These are phyloP conservation scores for Yamadazyma epiphylla DNA, from an alignment of 1,139 yeast genomes.

Conservation along the genomic window DNA sequence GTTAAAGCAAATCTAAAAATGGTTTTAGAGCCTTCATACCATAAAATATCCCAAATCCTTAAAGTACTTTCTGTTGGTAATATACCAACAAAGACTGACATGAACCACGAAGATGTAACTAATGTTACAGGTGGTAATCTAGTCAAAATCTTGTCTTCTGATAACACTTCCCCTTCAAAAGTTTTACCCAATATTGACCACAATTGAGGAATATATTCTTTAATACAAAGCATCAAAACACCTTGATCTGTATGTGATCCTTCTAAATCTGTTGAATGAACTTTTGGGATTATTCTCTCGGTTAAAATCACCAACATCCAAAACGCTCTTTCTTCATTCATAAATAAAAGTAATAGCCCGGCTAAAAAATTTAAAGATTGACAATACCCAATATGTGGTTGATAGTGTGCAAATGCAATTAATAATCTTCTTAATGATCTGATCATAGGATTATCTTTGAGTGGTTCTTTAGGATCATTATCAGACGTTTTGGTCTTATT, in stretches of 20 bases:
- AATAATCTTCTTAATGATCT: slow-evolving; percentile 75
- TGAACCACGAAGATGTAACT: slow-evolving; percentile 96
- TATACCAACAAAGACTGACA: slow-evolving; percentile 88
- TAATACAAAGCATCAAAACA: slow-evolving; percentile 79
- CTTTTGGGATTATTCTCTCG: slow-evolving; percentile 82
- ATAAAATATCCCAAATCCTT: slow-evolving; percentile 91
- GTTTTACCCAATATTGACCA: slow-evolving; percentile 57
- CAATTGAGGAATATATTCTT: slow-evolving; percentile 77
- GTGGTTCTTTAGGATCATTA: slow-evolving; percentile 1
- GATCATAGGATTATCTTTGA: slow-evolving; percentile 58
- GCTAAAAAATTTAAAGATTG: slow-evolving; percentile 91
- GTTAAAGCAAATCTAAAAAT: slow-evolving; percentile 81
- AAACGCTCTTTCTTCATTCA: slow-evolving; percentile 86
- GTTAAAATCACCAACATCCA: slow-evolving; percentile 96
- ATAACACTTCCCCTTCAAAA: slow-evolving; percentile 40
- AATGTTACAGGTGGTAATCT: slow-evolving; percentile 86
- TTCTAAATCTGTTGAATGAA: slow-evolving; percentile 84
- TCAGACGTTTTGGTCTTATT: slow-evolving; percentile 29
- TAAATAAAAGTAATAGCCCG: slow-evolving; percentile 73
- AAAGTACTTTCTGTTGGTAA: slow-evolving; percentile 84
- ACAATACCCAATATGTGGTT: slow-evolving; percentile 92
- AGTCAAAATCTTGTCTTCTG: slow-evolving; percentile 61
- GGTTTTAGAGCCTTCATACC: slow-evolving; percentile 88
- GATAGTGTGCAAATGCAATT: slow-evolving; percentile 78
- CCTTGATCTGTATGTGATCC: slow-evolving; percentile 97